A percentile compares a stretch with the other conserved stretches of the same genome.
Evolutionary conservation across 768 basidiomycete species (phyloP).

Genomic region (Aureoboletus auriporus): DNA sequence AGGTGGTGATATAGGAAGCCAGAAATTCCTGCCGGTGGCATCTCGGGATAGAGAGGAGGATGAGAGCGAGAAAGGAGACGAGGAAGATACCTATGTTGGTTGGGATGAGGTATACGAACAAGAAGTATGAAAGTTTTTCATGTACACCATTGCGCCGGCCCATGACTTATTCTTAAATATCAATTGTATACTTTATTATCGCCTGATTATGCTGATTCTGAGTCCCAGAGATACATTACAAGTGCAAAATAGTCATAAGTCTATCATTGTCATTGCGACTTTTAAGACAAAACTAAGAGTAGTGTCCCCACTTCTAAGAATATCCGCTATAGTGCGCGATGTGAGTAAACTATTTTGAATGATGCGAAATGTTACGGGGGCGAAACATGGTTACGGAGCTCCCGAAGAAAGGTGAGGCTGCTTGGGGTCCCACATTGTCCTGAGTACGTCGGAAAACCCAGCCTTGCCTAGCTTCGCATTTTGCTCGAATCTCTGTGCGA

Average conservation of each 20-base stretch:
- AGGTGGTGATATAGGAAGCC: constrained; percentile 32
- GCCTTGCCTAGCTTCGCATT: constrained; percentile 88
- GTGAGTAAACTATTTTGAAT: constrained; percentile 4
- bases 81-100: constrained; percentile 27
- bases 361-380: constrained; percentile 5
- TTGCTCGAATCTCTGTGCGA: constrained; percentile 85
- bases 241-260: constrained; percentile 27
- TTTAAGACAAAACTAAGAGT: constrained; percentile 25
- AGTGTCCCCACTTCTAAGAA: constrained; percentile 16
- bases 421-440: constrained; percentile 72
- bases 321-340: constrained; percentile 4
- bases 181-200: too few relatives aligned
- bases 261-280: constrained; percentile 17
- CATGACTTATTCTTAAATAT: too few relatives aligned
- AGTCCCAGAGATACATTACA: constrained; percentile 16
- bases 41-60: constrained; percentile 22
- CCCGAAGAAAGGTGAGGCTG: constrained; percentile 40
- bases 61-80: constrained; percentile 39
- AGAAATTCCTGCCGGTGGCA: constrained; percentile 32
- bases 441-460: constrained; percentile 86
- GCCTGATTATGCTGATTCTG: neutral
- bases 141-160: too few relatives aligned
- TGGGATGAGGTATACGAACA: constrained; percentile 66
- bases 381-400: constrained; percentile 21
- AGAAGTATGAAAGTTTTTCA: constrained; percentile 41